Conservation (phyloP, 139 green algal species). For the Asterochloris sp. region DNA sequence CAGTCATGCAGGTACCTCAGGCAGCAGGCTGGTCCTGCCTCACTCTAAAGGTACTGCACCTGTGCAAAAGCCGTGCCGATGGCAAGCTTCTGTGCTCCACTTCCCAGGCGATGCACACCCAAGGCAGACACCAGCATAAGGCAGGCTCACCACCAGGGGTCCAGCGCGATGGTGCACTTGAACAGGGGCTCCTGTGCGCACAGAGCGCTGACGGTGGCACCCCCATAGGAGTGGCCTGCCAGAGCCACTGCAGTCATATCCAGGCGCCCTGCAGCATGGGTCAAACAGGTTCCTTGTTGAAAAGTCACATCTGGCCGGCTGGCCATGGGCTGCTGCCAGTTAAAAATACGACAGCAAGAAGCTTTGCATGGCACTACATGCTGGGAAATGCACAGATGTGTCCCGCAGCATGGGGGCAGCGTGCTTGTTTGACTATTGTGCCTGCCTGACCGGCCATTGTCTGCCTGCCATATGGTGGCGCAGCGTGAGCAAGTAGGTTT, state of each 20-base stretch:
- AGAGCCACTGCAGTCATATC: conserved; percentile 40
- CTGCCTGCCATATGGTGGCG: no score
- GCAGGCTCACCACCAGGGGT: conserved; percentile 59
- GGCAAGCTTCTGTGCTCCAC: neutral
- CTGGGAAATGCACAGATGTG: no score
- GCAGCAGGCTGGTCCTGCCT: neutral
- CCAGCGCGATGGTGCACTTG: conserved; percentile 38
- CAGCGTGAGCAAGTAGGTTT: no score
- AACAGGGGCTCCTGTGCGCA: conserved; percentile 35
- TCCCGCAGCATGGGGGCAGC: no score
- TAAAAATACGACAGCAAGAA: no score
- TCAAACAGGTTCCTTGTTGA: neutral
- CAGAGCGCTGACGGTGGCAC: conserved; percentile 48
- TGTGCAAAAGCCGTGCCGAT: neutral
- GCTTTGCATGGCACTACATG: no score
- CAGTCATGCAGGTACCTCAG: no score
- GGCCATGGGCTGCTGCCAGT: no score
- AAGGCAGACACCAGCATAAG: no score
- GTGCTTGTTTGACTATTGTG: no score
- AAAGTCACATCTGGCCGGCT: no score
- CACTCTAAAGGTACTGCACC: neutral
- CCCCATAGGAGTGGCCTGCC: conserved; percentile 59
- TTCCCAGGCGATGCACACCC: neutral
- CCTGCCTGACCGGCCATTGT: no score
- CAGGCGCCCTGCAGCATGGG: conserved; percentile 22